These are phyloP conservation scores for apple (Malus domestica) DNA, from an alignment of 306 rosid species.

Conservation along the genomic window ASM211411v1 NC_041799.1:7612001-7612500, in stretches of 20 bases:
- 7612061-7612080: neutral
- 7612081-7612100: neutral
- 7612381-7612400: neutral
- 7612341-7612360: neutral
- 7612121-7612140: slow-evolving; percentile 13
- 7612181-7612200: neutral
- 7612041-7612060: neutral
- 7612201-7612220: slow-evolving; percentile 1
- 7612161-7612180: neutral
- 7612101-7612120: slow-evolving; percentile 22
- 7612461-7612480: neutral
- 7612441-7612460: neutral
- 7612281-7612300: neutral
- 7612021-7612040: slow-evolving; percentile 54
- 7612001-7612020: slow-evolving; percentile 58
- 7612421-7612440: neutral
- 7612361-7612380: neutral
- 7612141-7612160: neutral
- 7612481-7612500: neutral
- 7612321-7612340: neutral
- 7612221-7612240: neutral
- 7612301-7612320: neutral
- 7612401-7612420: neutral
- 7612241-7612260: neutral
- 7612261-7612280: neutral